phyloP scores from a whole-genome alignment of 2,329 filamentous ascomycete species.

The Pseudonectria foliicola region DNA sequence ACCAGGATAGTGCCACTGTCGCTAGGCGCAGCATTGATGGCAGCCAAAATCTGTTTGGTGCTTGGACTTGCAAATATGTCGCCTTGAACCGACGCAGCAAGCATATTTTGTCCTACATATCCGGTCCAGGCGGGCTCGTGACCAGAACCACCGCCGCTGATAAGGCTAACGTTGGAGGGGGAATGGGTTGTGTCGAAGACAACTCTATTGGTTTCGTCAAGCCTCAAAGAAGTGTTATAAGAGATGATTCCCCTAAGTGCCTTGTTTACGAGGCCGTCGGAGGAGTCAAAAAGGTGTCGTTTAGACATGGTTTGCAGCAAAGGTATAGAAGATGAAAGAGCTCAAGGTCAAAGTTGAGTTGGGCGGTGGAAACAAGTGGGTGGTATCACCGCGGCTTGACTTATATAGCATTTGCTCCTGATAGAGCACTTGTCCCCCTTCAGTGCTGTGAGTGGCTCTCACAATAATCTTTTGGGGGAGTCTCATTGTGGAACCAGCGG shows the following conservation, averaged over 20 bases:
- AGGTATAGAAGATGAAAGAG: too few relatives aligned
- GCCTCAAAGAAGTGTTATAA: constrained; percentile 44
- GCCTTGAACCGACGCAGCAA: constrained; percentile 54
- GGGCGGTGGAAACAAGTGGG: too few relatives aligned
- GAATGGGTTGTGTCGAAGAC: constrained; percentile 42
- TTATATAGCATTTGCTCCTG: too few relatives aligned
- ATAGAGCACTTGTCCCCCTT: too few relatives aligned
- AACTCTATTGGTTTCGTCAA: constrained; percentile 45
- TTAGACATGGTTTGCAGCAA: constrained; percentile 37
- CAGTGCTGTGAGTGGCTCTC: too few relatives aligned
- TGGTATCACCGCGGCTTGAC: too few relatives aligned
- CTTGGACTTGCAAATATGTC: constrained; percentile 59
- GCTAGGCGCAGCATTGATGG: constrained; percentile 48
- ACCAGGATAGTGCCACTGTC: constrained; percentile 51
- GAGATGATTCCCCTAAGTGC: constrained; percentile 42
- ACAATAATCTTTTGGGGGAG: too few relatives aligned
- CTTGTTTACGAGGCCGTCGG: constrained; percentile 48
- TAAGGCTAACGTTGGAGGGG: constrained; percentile 39
- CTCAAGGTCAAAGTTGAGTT: too few relatives aligned
- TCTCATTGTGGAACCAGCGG: too few relatives aligned
- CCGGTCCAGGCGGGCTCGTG: constrained; percentile 58
- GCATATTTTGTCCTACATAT: constrained; percentile 55
- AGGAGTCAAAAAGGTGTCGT: constrained; percentile 44
- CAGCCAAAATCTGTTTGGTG: constrained; percentile 55
- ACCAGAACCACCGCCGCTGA: constrained; percentile 50